Evolutionary conservation across 2,329 filamentous ascomycete species (phyloP).

Genomic region (Aspergillus candidus): DNA sequence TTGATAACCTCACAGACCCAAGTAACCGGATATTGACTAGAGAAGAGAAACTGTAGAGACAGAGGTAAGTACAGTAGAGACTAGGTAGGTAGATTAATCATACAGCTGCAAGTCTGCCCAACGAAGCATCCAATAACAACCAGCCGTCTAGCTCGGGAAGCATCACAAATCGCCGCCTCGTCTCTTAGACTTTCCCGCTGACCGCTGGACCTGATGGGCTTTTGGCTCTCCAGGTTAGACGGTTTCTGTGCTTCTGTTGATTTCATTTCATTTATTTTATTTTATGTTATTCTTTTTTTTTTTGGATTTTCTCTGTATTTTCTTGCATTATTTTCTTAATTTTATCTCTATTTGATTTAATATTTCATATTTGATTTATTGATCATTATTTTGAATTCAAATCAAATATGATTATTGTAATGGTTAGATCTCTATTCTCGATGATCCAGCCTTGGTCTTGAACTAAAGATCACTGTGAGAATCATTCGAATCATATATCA

Average conservation of each 20-base stretch:
- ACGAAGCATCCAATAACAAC: slow-evolving; percentile 33
- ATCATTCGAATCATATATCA: slow-evolving; percentile 10
- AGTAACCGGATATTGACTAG: slow-evolving; percentile 10
- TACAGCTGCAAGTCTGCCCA: slow-evolving; percentile 30
- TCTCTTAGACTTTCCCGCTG: slow-evolving; percentile 24
- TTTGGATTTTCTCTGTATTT: slow-evolving; percentile 3
- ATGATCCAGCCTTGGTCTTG: neutral
- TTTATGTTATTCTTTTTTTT: no score
- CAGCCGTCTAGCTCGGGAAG: slow-evolving; percentile 23
- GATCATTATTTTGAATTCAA: neutral
- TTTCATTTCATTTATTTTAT: no score
- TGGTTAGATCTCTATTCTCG: neutral
- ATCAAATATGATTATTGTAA: no score
- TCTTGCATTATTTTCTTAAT: slow-evolving; percentile 5
- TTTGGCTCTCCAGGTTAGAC: neutral
- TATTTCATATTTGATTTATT: slow-evolving; percentile 1
- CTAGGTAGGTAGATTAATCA: slow-evolving; percentile 9
- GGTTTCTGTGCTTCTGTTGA: neutral
- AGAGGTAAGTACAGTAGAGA: neutral
- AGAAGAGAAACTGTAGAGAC: slow-evolving; percentile 12
- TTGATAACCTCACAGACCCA: neutral
- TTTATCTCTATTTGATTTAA: neutral
- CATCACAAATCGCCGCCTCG: slow-evolving; percentile 29
- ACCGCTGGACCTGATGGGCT: slow-evolving; percentile 17
- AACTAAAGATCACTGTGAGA: neutral